Evolutionary conservation across 345 rosid species (phyloP).

Genomic region (Lenwebbia sp.): DNA sequence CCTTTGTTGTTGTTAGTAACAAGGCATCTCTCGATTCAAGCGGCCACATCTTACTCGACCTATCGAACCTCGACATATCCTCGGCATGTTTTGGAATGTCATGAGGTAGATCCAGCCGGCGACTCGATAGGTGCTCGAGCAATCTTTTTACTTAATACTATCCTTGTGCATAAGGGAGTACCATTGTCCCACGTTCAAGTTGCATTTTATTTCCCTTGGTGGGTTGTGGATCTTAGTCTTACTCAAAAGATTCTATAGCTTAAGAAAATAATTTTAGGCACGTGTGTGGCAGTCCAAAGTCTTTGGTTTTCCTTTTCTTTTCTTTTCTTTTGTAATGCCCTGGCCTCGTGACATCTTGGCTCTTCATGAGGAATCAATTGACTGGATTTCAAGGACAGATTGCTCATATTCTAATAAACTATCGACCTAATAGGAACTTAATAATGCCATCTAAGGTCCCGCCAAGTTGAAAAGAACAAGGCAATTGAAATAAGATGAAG

Average conservation of each 20-base stretch:
- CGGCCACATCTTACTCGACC: rapidly evolving
- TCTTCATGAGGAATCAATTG: neutral
- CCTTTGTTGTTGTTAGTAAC: neutral
- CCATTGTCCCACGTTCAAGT: neutral
- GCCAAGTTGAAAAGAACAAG: neutral
- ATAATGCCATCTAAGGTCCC: neutral
- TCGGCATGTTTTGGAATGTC: neutral
- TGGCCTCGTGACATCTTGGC: neutral
- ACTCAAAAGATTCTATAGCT: neutral
- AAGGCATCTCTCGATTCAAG: neutral
- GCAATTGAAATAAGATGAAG: neutral
- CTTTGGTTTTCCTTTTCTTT: neutral
- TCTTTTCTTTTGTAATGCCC: neutral
- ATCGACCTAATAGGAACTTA: neutral
- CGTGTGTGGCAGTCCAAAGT: neutral
- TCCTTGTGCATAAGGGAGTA: neutral
- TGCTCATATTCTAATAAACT: neutral
- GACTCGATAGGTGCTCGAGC: neutral
- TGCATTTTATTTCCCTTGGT: neutral
- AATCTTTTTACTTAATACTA: neutral
- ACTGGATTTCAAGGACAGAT: neutral
- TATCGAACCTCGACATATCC: rapidly evolving
- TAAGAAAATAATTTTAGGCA: neutral
- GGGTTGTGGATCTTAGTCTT: neutral
- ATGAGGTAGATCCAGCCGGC: neutral